Evolutionary conservation across 345 rosid species (phyloP), one percentile per base, ranked within the genome.

Genomic region (Rhizophora mangle): DNA sequence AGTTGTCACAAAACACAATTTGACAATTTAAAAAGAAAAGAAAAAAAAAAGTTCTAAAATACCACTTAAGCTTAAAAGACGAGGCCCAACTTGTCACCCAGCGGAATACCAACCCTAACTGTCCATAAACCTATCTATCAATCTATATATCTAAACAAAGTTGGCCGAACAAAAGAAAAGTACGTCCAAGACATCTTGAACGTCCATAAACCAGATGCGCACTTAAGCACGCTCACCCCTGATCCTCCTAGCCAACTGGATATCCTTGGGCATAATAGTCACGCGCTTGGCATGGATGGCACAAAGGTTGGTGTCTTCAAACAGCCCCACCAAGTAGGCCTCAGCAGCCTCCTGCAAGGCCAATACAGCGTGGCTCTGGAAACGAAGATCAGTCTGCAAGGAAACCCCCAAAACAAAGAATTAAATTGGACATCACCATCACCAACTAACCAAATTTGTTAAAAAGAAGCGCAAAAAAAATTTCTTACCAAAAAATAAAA

Each of bases 301-400:
- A 31, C 72, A 60, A 4, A 31, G 68, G 52, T 65, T 65, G 18
- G 69, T 65, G 39, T 53, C 69, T 47, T 65, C 60, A 31, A 34
- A 69, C 29, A 69, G 22, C 2, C 72, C 72, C 30, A 47, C 65
- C 15, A 60, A 64, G 56, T 60, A 69, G 1, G 72, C 58, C 22
- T 60, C 72, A 8, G 72, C 72, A 11, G 72, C 72, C 65, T 69
- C 72, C 59, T 47, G 65, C 46, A 69, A 30, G 31, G 72, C 72
- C 57, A 69, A 22, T 3, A 60, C 72, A 2, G 65, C 49, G 8
- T 60, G 65, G 31, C 72, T 69, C 46, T 60, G 72, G 56, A 69
- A 47, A 43, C 59, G 57, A 13, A 69, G 62, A 47, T 69, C 72
- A n/a, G 65, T 67, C 62, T 67, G 61, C 47, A 66, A 4, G n/a